Evolutionary conservation across 2,329 filamentous ascomycete genomes (phyloP).

Genomic region (Cladosporium sp.): DNA sequence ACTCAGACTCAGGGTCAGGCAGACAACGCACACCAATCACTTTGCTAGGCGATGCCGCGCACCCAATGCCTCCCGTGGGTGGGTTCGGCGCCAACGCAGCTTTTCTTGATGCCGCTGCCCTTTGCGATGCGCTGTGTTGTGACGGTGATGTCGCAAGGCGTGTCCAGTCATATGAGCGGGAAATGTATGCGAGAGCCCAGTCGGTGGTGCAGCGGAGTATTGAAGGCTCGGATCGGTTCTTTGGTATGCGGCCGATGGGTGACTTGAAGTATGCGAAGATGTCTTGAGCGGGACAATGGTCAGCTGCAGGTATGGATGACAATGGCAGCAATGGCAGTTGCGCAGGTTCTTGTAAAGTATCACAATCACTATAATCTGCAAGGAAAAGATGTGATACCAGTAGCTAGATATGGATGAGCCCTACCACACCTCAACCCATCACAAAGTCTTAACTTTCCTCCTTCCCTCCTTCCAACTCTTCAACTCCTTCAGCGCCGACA

Average conservation of each 20-base stretch:
- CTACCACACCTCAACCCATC: neutral
- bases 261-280: neutral
- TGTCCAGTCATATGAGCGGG: neutral
- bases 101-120: neutral
- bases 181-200: neutral
- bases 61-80: conserved; percentile 44
- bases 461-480: conserved; percentile 32
- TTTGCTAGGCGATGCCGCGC: conserved; percentile 42
- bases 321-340: no score
- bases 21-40: conserved; percentile 32
- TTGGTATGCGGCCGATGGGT: neutral
- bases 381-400: no score
- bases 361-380: no score
- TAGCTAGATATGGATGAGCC: no score
- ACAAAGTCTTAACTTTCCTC: conserved; percentile 29
- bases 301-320: no score
- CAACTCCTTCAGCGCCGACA: conserved; percentile 78
- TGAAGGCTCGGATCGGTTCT: neutral
- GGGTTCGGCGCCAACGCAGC: neutral
- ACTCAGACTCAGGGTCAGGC: no score
- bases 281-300: no score
- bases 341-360: no score
- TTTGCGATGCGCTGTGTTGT: neutral
- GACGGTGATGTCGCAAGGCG: neutral
- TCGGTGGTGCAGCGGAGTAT: neutral